Conservation (phyloP, 257 asterid species). For the Lantana camara region DNA sequence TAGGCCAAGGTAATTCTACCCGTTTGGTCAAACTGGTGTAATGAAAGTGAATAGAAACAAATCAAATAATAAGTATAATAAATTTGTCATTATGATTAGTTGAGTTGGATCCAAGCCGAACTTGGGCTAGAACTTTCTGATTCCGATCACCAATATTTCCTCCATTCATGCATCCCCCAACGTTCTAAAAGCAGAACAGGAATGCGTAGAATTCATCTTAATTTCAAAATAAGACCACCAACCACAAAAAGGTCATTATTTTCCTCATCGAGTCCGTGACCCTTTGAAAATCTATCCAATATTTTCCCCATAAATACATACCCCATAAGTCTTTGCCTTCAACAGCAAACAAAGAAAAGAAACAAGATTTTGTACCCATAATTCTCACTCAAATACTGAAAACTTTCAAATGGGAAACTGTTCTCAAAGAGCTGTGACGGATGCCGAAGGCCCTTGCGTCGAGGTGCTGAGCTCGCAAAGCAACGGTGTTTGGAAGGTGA, state of each 20-base stretch:
- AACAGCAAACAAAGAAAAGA: background rate
- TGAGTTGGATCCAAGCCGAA: too few relatives aligned
- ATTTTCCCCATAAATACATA: conserved; percentile 24
- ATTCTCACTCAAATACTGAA: background rate
- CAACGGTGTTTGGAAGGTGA: conserved; percentile 72
- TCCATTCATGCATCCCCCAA: conserved; percentile 8
- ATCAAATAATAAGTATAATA: too few relatives aligned
- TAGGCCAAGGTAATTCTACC: too few relatives aligned
- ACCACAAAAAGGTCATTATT: background rate
- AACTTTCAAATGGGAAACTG: conserved; percentile 66
- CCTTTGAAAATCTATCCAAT: conserved; percentile 12
- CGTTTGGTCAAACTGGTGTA: too few relatives aligned
- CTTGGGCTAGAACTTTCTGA: too few relatives aligned
- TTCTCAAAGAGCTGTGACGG: conserved; percentile 41
- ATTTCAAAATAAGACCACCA: background rate
- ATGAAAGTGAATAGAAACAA: too few relatives aligned
- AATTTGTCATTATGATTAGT: too few relatives aligned
- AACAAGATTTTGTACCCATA: background rate
- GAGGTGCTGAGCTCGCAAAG: conserved; percentile 21
- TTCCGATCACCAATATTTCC: background rate
- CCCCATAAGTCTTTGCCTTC: background rate
- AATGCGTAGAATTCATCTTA: background rate
- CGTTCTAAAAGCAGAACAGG: conserved; percentile 3
- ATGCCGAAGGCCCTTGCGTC: conserved; percentile 29
- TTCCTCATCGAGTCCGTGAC: conserved; percentile 27